Base-by-base conservation (phyloP, 2,329 filamentous ascomycete genomes). In the Fusarium sp. region DNA sequence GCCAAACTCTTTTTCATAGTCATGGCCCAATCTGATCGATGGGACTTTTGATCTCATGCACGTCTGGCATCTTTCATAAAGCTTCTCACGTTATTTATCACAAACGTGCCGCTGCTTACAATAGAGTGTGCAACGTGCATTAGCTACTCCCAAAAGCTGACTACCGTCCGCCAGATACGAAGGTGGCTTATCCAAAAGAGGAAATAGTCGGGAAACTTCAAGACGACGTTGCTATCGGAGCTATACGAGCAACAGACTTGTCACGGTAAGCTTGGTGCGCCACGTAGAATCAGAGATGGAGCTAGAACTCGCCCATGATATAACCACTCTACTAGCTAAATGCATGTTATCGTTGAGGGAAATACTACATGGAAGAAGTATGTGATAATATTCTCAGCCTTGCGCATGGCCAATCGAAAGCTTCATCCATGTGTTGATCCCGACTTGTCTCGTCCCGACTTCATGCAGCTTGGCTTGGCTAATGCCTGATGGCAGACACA, bases 1-100 rank as follows among this genome's bases (percentile, higher is more conserved):
- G 22, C 32, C 43, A 22, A 39, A 26, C n/a, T 35, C 42, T n/a
- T 59, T 53, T 26, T 36, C 63, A 65, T 57, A 63, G 50, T 51
- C 19, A 25, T 25, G 31, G 46, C 25, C 42, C 25, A 40, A 47
- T 35, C 10, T 35, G 35, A 57, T 3, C 40, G 57, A 24, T 31
- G 32, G 19, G 36, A 22, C 13, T 10, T 53, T 34, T 12, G 32
- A 15, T 28, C 38, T 38, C n/a, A 65, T 64, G 63, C 58, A 60
- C 29, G 34, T 66, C 58, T 66, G 53, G 41, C 58, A 54, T 50
- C 35, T 48, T 24, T 40, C n/a, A 35, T 24, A 47, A 42, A 50
- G 43, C 40, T 58, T 62, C 24, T 32, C 41, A 40, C 35, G 12
- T 41, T 61, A 61, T 61, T 60, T 39, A 48, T 28, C 7, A 22